Evolutionary conservation across 495 filamentous ascomycete genomes (phyloP).

Genomic region (Xylaria acuta): DNA sequence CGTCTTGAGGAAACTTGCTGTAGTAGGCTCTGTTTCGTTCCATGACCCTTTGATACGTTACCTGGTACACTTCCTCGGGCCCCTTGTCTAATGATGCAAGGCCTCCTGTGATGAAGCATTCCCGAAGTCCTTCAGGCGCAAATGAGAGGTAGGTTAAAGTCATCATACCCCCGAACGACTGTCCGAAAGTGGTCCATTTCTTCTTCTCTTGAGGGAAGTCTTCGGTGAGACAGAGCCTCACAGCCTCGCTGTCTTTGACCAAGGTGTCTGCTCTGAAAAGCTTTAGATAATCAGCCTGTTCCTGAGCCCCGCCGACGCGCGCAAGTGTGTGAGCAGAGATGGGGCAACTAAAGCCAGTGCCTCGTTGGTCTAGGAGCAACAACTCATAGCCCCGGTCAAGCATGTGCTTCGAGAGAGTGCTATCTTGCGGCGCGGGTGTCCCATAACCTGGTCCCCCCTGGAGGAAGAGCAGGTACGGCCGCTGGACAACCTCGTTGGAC

Average conservation of each 20-base stretch:
- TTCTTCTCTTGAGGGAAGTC: slow-evolving; percentile 72
- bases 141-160: slow-evolving; percentile 80
- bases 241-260: slow-evolving; percentile 86
- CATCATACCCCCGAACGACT: slow-evolving; percentile 93
- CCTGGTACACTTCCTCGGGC: slow-evolving; percentile 77
- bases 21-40: slow-evolving; percentile 78
- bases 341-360: slow-evolving; percentile 83
- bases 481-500: slow-evolving; percentile 51
- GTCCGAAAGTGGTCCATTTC: slow-evolving; percentile 85
- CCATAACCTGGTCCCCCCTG: slow-evolving; percentile 83
- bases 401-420: slow-evolving; percentile 67
- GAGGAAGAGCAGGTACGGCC: slow-evolving; percentile 65
- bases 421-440: slow-evolving; percentile 74
- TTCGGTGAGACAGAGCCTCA: slow-evolving; percentile 72
- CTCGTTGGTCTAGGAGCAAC: slow-evolving; percentile 85
- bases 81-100: slow-evolving; percentile 74
- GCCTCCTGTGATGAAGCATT: slow-evolving; percentile 85
- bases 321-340: slow-evolving; percentile 74
- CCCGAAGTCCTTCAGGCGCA: slow-evolving; percentile 75
- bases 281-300: slow-evolving; percentile 82
- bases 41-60: slow-evolving; percentile 68
- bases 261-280: slow-evolving; percentile 88
- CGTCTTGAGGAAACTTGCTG: slow-evolving; percentile 82
- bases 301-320: slow-evolving; percentile 61
- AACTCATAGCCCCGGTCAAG: slow-evolving; percentile 85